These are phyloP conservation scores for Aspergillus heteromorphus DNA, from an alignment of 495 filamentous ascomycete species.

Conservation along the genomic window DNA sequence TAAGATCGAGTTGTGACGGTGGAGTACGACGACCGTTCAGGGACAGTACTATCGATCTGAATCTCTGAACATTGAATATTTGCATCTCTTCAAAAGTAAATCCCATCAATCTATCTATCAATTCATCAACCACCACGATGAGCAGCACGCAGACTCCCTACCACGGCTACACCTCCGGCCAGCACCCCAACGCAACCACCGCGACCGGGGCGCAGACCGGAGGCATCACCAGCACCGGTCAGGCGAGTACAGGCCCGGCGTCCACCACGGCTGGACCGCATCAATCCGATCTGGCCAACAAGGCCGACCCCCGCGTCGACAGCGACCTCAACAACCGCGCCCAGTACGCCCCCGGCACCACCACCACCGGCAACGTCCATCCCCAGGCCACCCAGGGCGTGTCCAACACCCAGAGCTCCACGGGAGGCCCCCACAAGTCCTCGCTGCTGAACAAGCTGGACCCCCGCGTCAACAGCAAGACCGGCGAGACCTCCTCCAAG, in stretches of 20 bases:
- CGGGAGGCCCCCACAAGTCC: conserved; percentile 39
- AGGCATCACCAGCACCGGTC: conserved; percentile 1
- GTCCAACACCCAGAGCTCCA: conserved; percentile 17
- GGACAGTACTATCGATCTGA: too few relatives aligned
- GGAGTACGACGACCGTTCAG: too few relatives aligned
- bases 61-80: too few relatives aligned
- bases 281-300: conserved; percentile 39
- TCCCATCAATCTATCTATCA: not conserved
- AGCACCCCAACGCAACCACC: conserved; percentile 6
- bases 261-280: conserved; percentile 37
- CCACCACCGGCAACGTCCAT: conserved; percentile 13
- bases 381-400: conserved; percentile 13
- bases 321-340: conserved; percentile 37
- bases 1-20: not conserved
- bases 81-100: not conserved
- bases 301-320: conserved; percentile 47
- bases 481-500: conserved; percentile 8
- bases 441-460: conserved; percentile 52
- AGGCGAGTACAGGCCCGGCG: not conserved
- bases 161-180: conserved; percentile 7
- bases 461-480: conserved; percentile 26
- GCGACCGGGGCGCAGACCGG: conserved; percentile 6
- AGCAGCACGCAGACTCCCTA: conserved; percentile 12
- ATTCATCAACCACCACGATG: not conserved
- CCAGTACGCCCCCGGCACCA: conserved; percentile 17